Percentiles rank a stretch among this genome's conserved stretches.
These are phyloP conservation scores for Alternaria triticina DNA, from an alignment of 2,329 filamentous ascomycete species.

Conservation along the genomic window DNA sequence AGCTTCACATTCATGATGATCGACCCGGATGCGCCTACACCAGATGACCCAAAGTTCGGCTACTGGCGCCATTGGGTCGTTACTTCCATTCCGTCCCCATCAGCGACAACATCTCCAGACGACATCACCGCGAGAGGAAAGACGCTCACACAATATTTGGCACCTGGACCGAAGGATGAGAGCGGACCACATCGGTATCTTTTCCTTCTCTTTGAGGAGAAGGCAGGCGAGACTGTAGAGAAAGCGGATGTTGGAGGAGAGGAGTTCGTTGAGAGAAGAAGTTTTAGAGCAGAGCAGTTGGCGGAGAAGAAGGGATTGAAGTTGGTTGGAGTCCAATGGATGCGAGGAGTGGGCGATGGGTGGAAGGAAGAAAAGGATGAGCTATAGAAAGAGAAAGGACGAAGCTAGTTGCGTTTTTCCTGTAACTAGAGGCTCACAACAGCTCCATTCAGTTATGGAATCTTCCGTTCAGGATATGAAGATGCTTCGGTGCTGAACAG, in stretches of 20 bases:
- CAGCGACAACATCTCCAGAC: neutral
- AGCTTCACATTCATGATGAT: conserved; percentile 59
- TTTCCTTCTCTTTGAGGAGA: conserved; percentile 41
- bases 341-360: conserved; percentile 47
- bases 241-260: conserved; percentile 44
- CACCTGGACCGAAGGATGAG: conserved; percentile 45
- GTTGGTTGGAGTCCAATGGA: conserved; percentile 46
- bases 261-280: conserved; percentile 45
- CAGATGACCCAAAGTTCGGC: conserved; percentile 61
- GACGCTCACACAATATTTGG: conserved; percentile 41
- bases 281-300: conserved; percentile 34
- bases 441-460: too few relatives aligned
- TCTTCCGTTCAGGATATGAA: too few relatives aligned
- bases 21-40: conserved; percentile 63
- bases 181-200: conserved; percentile 45
- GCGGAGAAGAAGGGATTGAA: conserved; percentile 34
- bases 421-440: too few relatives aligned
- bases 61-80: conserved; percentile 64
- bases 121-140: conserved; percentile 20
- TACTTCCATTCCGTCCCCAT: conserved; percentile 14
- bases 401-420: too few relatives aligned
- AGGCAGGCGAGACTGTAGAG: conserved; percentile 21
- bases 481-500: too few relatives aligned
- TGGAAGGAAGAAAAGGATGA: conserved; percentile 33
- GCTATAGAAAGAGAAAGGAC: neutral